A percentile compares a stretch with the other conserved stretches of the same genome.
Evolutionary conservation across 495 filamentous ascomycete genomes (phyloP).

Genomic region (Lasiosphaeria hispida): DNA sequence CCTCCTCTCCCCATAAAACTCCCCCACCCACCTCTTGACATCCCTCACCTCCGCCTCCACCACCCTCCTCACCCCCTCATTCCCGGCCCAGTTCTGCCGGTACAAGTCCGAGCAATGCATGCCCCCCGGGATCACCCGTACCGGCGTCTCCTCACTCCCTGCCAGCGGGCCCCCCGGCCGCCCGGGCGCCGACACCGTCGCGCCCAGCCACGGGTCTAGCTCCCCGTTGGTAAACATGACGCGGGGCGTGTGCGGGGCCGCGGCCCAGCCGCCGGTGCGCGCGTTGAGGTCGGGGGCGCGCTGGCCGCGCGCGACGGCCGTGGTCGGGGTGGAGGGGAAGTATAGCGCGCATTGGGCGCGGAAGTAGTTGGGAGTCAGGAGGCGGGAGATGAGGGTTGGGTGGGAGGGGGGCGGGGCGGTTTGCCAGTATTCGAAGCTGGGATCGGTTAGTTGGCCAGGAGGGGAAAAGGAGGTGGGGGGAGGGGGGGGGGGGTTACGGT

Average conservation of each 20-base stretch:
- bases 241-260: constrained; percentile 49
- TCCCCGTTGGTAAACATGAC: constrained; percentile 61
- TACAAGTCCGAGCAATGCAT: constrained; percentile 47
- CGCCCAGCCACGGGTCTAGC: constrained; percentile 44
- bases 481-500: constrained; percentile 32
- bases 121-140: constrained; percentile 35
- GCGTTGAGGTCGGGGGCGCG: constrained; percentile 56
- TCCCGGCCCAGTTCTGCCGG: constrained; percentile 47
- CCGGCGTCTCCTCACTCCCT: constrained; percentile 32
- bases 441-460: not conserved
- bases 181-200: constrained; percentile 37
- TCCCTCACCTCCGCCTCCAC: constrained; percentile 32
- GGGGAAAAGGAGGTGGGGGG: not conserved
- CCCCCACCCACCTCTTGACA: constrained; percentile 41
- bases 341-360: constrained; percentile 56
- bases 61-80: constrained; percentile 33
- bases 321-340: constrained; percentile 53
- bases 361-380: constrained; percentile 57
- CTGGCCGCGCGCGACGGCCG: constrained; percentile 47
- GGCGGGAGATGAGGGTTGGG: constrained; percentile 54
- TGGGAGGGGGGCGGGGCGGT: constrained; percentile 48
- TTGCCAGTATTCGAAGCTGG: constrained; percentile 35
- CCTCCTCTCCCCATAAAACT: constrained; percentile 36
- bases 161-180: constrained; percentile 42
- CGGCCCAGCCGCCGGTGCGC: constrained; percentile 58